Percentiles rank a stretch among this genome's conserved stretches.
These are phyloP conservation scores for Chlorella sp. DNA, from an alignment of 139 green algal genomes.

Conservation along the genomic window DNA sequence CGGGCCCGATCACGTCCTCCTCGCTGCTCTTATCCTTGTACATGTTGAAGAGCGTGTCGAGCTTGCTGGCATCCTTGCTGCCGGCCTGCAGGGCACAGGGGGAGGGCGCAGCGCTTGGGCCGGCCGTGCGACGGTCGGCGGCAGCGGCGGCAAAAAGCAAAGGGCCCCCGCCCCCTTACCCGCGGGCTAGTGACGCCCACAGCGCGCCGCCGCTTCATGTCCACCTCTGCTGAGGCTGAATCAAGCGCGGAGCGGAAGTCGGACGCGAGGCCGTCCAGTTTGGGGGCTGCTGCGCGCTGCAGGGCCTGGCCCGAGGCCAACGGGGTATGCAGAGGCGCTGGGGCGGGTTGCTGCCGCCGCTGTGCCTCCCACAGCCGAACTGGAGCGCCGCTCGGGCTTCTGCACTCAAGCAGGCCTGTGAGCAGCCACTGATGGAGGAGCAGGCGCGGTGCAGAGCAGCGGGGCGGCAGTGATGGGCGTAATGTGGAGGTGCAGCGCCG, in stretches of 20 bases:
- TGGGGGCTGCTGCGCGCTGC: not conserved
- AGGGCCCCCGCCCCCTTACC: not conserved
- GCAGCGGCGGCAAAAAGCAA: not conserved
- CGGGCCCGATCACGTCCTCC: slow-evolving; percentile 49
- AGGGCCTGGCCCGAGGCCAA: not conserved
- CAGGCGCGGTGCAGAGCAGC: too few species aligned
- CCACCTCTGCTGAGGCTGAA: not conserved
- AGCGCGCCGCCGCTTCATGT: slow-evolving; percentile 9
- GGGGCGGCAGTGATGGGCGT: too few species aligned
- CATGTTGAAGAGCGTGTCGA: slow-evolving; percentile 37
- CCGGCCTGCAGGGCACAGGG: not conserved
- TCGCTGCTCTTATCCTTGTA: slow-evolving; percentile 30
- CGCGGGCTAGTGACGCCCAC: not conserved
- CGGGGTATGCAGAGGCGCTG: too few species aligned
- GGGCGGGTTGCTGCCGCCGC: too few species aligned
- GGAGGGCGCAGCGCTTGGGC: not conserved
- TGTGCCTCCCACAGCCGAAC: too few species aligned
- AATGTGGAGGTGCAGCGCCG: too few species aligned
- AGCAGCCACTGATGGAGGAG: too few species aligned
- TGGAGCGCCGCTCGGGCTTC: too few species aligned
- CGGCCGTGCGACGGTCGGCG: not conserved
- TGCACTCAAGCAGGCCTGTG: too few species aligned
- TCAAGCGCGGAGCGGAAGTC: not conserved
- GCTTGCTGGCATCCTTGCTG: slow-evolving; percentile 31
- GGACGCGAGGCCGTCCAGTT: not conserved